Evolutionary conservation across 108 stramenopile genomes (phyloP).

Genomic region (Skeletonema costatum): DNA sequence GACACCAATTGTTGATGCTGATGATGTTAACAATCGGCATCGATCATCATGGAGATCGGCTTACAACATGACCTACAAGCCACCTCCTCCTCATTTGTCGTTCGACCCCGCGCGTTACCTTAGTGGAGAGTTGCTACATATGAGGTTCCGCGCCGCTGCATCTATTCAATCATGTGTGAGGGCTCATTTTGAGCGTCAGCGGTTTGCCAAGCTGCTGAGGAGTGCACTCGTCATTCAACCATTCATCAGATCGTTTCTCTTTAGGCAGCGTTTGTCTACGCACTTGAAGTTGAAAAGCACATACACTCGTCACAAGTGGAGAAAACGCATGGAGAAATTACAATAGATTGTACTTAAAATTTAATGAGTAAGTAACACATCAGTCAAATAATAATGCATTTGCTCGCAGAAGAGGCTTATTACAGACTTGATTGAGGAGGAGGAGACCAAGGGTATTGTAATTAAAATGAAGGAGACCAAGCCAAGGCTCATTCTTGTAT

Average conservation of each 20-base stretch:
- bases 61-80: constrained; percentile 36
- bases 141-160: constrained; percentile 4
- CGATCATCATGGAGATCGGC: constrained; percentile 37
- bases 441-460: too few species aligned
- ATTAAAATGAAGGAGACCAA: too few species aligned
- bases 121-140: constrained; percentile 9
- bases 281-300: constrained; percentile 23
- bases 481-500: too few species aligned
- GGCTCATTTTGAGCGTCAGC: constrained; percentile 18
- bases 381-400: too few species aligned
- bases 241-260: constrained; percentile 13
- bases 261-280: constrained; percentile 13
- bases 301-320: constrained; percentile 27
- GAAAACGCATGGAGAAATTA: not conserved
- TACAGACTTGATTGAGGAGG: too few species aligned
- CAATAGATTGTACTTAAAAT: not conserved
- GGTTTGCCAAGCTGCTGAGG: not conserved
- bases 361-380: not conserved
- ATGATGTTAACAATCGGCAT: constrained; percentile 24
- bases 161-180: constrained; percentile 24
- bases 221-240: constrained; percentile 27
- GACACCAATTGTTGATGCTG: not conserved
- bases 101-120: constrained; percentile 15
- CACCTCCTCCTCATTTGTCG: constrained; percentile 22
- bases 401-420: too few species aligned